Base-by-base conservation (phyloP, 768 basidiomycete species). In the Leccinum truebloodii region DNA sequence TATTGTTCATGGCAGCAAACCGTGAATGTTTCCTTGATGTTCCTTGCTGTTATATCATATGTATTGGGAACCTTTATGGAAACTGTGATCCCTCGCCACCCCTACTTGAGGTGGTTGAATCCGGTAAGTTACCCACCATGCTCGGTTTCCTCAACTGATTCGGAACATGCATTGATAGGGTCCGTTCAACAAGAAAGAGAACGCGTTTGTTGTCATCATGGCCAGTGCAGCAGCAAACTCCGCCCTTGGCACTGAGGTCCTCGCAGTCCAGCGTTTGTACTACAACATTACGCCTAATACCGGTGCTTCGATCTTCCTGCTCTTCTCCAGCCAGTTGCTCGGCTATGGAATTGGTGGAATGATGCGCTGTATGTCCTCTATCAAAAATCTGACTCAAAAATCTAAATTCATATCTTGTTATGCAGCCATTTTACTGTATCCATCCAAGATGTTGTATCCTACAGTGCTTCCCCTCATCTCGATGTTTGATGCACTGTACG, bases 151-250 rank as follows among this genome's bases (percentile, higher is more conserved):
- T 52, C 34, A n/a, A 24, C 32, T 32, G 53, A 56, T 52, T 16
- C 60, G 54, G 55, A 54, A 35, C 18, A 48, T 16, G 35, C 30
- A 22, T 59, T 18, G 6, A 57, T 44, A 84, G 83, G 77, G 79
- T 1, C 82, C 83, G 3, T 85, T 84, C 67, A 84, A 85, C 68
- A 84, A 83, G 70, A 85, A 84, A 63, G 84, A 85, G 67, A 82
- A 83, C 69, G 81, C 82, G 0, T 82, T 85, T 59, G 78, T 83
- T 41, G 76, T 84, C 12, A 82, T 84, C 61, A 85, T 85, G 84
- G 67, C 83, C 28, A 79, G 80, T 59, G 81, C 84, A 1, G 83
- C 83, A 1, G 81, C 84, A 5, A 83, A 79, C 59, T 79, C 80
- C 0, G 84, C 83, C 1, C 77, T 85, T 28, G 83, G 76, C 3